phyloP scores from a whole-genome alignment of 192 early-diverging fungal genomes.

The Coemansia sp. region DNA sequence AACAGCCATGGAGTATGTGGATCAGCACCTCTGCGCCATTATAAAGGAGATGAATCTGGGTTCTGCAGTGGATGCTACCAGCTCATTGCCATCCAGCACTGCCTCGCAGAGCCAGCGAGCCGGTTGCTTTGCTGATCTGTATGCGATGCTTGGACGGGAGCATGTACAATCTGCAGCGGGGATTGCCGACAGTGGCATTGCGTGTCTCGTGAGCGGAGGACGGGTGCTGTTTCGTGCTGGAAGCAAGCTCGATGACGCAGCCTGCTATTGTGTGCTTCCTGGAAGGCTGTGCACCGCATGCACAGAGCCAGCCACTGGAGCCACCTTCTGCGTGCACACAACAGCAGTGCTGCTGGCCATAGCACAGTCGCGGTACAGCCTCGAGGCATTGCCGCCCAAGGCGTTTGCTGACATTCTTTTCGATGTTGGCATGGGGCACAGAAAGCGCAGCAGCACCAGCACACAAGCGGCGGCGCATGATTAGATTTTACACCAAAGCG shows the following conservation, averaged over 20 bases:
- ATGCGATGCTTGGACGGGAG: conserved; percentile 35
- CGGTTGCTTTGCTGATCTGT: conserved; percentile 26
- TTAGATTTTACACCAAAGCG: too few species aligned
- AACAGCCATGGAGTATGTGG: conserved; percentile 37
- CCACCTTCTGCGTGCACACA: conserved; percentile 36
- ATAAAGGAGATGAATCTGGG: conserved; percentile 27
- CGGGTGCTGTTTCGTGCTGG: conserved; percentile 40
- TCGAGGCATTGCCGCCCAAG: conserved; percentile 25
- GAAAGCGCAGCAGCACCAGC: neutral
- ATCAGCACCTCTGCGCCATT: conserved; percentile 38
- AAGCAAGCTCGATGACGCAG: conserved; percentile 11
- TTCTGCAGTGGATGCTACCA: neutral
- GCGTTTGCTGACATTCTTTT: conserved; percentile 42
- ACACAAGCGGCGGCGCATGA: too few species aligned
- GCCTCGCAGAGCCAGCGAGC: neutral
- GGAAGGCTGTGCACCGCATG: conserved; percentile 44
- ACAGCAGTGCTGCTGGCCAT: conserved; percentile 41
- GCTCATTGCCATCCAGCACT: neutral
- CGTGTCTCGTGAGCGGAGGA: conserved; percentile 32
- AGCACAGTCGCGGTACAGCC: conserved; percentile 33
- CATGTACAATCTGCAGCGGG: conserved; percentile 26
- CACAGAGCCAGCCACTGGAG: conserved; percentile 16
- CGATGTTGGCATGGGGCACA: conserved; percentile 10
- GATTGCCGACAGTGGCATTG: conserved; percentile 45
- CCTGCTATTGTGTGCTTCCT: conserved; percentile 49